phyloP scores from a whole-genome alignment of 345 rosid species.

The Salix koriyanagi region DNA sequence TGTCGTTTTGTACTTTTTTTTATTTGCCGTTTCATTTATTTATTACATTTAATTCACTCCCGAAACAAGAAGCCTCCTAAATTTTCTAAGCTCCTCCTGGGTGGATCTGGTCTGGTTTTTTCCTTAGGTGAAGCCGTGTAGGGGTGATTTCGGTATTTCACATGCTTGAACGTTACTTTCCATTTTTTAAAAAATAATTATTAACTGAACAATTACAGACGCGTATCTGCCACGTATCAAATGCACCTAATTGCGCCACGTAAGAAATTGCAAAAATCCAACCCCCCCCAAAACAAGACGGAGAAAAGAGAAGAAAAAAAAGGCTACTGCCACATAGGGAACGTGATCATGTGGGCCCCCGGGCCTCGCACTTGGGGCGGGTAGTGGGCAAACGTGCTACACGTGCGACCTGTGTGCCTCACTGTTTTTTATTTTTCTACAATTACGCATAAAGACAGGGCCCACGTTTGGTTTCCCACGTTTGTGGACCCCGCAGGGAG shows the following conservation, averaged over 20 bases:
- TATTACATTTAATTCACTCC: not conserved
- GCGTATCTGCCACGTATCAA: constrained; percentile 23
- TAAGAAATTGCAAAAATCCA: constrained; percentile 12
- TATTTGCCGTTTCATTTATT: not conserved
- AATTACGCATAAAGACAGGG: not conserved
- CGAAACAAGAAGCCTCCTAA: not conserved
- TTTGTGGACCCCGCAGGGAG: constrained; percentile 7
- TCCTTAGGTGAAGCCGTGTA: too few species aligned
- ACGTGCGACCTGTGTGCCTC: constrained; percentile 7
- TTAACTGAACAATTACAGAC: constrained; percentile 8
- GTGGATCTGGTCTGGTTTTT: not conserved
- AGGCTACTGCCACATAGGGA: not conserved
- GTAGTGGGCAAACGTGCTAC: constrained; percentile 14
- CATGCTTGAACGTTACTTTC: not conserved
- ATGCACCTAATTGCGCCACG: constrained; percentile 12
- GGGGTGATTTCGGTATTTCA: not conserved
- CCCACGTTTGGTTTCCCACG: constrained; percentile 3
- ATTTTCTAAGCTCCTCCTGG: not conserved
- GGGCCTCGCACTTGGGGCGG: not conserved
- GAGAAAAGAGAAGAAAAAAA: not conserved
- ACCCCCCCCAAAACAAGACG: too few species aligned
- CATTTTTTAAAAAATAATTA: not conserved
- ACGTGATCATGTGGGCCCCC: constrained; percentile 3
- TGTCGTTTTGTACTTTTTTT: not conserved
- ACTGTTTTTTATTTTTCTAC: not conserved